Base-by-base conservation (phyloP, 2,329 filamentous ascomycete genomes). In the Trichoderma pleuroti region DNA sequence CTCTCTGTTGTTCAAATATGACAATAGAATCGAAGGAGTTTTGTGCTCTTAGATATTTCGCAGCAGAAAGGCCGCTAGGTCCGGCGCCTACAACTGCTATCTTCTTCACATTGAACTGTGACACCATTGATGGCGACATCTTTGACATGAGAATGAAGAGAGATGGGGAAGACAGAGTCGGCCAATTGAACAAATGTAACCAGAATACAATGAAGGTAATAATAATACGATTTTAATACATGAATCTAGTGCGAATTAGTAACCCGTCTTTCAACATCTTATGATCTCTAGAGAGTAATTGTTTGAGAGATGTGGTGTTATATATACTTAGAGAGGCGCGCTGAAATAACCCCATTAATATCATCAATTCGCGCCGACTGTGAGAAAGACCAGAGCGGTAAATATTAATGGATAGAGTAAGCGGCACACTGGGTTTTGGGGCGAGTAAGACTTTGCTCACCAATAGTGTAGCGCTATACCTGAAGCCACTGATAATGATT, bases 1-100 rank as follows among this genome's bases (percentile, higher is more conserved):
- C 86, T 56, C 86, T 83, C 74, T 93, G 90, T 80, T 97, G 93
- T 80, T 98, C 95, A 76, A 92, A 97, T 52, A 98, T 81, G 71
- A 90, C 87, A 71, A 98, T 90, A 30, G 84, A 86, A 11, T 89
- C 82, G 76, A 96, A 96, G 1, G 78, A 73, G 39, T 83, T 76
- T 85, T 91, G 93, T 0, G 91, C 92, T 14, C 88, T 79, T n/a
- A 98, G 85, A 77, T 94, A 94, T 85, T 93, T 97, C 65, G 93
- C 93, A 34, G 91, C 89, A 32, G 91, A 88, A 4, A 97, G 84
- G 5, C 95, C 94, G 73, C 88, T 88, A 0, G 94, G 92, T 0
- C 94, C 94, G 12, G 92, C 94, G 28, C 94, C 94, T 74, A 98
- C 89, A 71, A 98, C 85, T 73, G 92, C 93, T 74, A 97, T 85